Evolutionary conservation across 306 rosid species (phyloP), one percentile per base, ranked within the genome.

Genomic region (Castanea sativa): DNA sequence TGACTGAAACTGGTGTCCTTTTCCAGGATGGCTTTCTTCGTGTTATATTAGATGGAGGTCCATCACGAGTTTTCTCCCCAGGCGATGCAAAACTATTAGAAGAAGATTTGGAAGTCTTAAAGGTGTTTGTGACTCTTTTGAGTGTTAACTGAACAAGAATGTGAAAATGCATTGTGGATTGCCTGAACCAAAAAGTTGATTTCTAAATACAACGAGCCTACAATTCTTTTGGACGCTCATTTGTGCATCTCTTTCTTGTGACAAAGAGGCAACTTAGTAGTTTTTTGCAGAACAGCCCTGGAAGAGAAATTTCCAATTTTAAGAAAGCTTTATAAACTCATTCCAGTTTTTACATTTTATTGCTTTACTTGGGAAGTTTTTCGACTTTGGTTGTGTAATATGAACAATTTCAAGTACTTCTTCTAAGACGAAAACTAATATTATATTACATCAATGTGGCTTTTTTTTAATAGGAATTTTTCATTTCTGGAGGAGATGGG

Each of bases 401-500:
- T 29, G 53, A 6, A 12, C 35, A 27, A 20, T 70, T 30, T 32
- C 35, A 4, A 45, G 60, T 52, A 32, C 27, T 32, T 68, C 14
- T 20, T 51, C 13, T 25, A 35, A 74, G 64, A 43, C 57, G 20
- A 43, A 49, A 64, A 21, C 21, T 20, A 19, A 51, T 38, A 45
- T 43, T 79, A 43, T 8, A 65, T 68, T 55, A 61, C 21, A 23
- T 76, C 58, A 41, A 55, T 68, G 25, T 53, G 64, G 59, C 29
- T 73, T 63, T 63, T 68, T 57, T 78, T 56, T 51, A 75, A 79
- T 76, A 95, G 99, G 99, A 95, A 73, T 95, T 95, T 80, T 95
- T 95, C 81, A 91, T 95, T 82, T 95, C 99, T 35, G 99, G 99
- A 56, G 99, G 99, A 41, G 99, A 95, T 65, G 99, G 99, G 25